A percentile compares a stretch with the other conserved stretches of the same genome.
Evolutionary conservation across 441 rosid species (phyloP).

Genomic region (Jatropha multifida): DNA sequence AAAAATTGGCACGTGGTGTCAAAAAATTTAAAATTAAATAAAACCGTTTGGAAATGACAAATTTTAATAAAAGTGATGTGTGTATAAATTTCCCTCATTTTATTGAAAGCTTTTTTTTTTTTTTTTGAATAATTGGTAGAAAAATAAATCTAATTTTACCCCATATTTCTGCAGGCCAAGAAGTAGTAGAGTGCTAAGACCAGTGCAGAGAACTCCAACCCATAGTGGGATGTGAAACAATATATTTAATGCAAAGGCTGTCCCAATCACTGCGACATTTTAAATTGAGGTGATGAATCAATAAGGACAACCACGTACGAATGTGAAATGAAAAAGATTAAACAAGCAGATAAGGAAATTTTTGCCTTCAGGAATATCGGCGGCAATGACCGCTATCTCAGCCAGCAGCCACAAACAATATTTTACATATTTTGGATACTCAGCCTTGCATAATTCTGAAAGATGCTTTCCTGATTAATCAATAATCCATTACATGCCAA

Average conservation of each 20-base stretch:
- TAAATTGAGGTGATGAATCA: too few relatives aligned
- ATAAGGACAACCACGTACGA: too few relatives aligned
- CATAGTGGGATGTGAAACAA: constrained; percentile 53
- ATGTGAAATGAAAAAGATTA: background rate
- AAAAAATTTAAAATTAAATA: too few relatives aligned
- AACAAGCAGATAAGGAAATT: background rate
- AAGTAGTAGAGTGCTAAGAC: constrained; percentile 59
- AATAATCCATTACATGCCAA: background rate
- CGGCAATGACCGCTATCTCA: constrained; percentile 61
- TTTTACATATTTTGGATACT: constrained; percentile 52
- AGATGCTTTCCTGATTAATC: constrained; percentile 48
- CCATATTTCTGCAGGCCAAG: constrained; percentile 72
- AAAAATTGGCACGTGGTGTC: too few relatives aligned
- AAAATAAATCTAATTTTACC: constrained; percentile 32
- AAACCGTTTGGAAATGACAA: too few relatives aligned
- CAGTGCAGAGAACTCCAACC: constrained; percentile 62
- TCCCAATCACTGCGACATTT: constrained; percentile 48
- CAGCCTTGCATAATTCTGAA: constrained; percentile 59
- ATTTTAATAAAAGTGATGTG: too few relatives aligned
- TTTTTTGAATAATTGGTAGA: too few relatives aligned
- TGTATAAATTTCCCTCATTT: too few relatives aligned
- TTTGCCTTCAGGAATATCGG: constrained; percentile 68
- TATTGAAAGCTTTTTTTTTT: too few relatives aligned
- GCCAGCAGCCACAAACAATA: constrained; percentile 63
- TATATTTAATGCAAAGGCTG: constrained; percentile 65